Evolutionary conservation across 352 stramenopile genomes (phyloP).

Genomic region (Phytophthora crassamura): DNA sequence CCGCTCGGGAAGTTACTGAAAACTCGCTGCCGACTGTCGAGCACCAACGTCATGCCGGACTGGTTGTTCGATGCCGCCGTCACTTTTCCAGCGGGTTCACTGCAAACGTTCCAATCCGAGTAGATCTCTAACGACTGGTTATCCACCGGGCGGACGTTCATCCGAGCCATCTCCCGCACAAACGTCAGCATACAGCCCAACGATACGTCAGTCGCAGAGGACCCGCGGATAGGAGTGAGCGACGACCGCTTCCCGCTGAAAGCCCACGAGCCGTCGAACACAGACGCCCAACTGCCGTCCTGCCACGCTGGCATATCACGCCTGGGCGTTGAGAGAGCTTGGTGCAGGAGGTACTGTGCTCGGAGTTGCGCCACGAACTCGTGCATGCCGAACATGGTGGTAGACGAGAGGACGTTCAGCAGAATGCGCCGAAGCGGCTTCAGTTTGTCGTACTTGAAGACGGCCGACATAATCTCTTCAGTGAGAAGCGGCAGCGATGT

Average conservation of each 20-base stretch:
- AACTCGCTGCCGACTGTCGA: slow-evolving; percentile 48
- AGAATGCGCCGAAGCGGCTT: slow-evolving; percentile 36
- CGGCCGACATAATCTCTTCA: slow-evolving; percentile 44
- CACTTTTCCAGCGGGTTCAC: background rate
- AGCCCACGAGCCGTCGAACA: slow-evolving; percentile 38
- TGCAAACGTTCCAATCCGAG: slow-evolving; percentile 33
- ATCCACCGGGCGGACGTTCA: slow-evolving; percentile 34
- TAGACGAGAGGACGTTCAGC: slow-evolving; percentile 36
- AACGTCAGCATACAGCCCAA: slow-evolving; percentile 39
- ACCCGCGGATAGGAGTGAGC: slow-evolving; percentile 20
- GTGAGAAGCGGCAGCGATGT: slow-evolving; percentile 32
- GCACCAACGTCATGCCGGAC: slow-evolving; percentile 38
- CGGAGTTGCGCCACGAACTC: slow-evolving; percentile 47
- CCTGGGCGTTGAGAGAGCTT: slow-evolving; percentile 3
- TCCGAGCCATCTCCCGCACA: slow-evolving; percentile 37
- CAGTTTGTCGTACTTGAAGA: slow-evolving; percentile 45
- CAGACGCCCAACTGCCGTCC: slow-evolving; percentile 4
- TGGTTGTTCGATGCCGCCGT: background rate
- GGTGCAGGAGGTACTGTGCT: slow-evolving; percentile 35
- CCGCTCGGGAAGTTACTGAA: slow-evolving; percentile 58
- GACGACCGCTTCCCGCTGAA: slow-evolving; percentile 34
- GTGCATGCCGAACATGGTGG: slow-evolving; percentile 45
- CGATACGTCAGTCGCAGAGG: slow-evolving; percentile 18
- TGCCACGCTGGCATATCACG: background rate
- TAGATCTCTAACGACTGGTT: slow-evolving; percentile 24